Base-by-base conservation (phyloP, 306 rosid species). In the Vicia villosa region DNA sequence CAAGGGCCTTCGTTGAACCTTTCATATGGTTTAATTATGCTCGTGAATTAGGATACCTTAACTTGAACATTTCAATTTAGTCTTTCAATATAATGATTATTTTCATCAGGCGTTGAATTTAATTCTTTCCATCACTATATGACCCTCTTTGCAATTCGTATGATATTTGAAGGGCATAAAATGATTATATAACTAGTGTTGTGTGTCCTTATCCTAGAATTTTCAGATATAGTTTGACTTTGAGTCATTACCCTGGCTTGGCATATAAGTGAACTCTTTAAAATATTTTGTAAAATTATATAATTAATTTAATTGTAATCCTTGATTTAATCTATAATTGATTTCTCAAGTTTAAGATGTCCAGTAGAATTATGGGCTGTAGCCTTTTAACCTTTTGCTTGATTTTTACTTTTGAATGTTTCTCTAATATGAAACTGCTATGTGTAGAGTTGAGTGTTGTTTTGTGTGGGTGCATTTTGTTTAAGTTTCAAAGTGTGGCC, bases 151-250 rank as follows among this genome's bases (percentile, higher is more conserved):
- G 56, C 34, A 34, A 40, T 24, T 38, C 40, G 15, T 50, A 63
- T 51, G 37, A 50, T 50, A 22, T 66, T 41, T 15, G 24, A 32
- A 40, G 61, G 14, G 14, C 30, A 67, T 50, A 36, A 19, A 41
- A 67, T 50, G 60, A 49, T 60, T 43, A 59, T 78, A 66, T 66
- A 66, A 34, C 57, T 47, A 20, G 47, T 72, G 67, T 78, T 71
- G 36, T 22, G 37, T 66, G 69, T 50, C 19, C 37, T 12, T 70
- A 51, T 45, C 40, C 66, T 38, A 66, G 17, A n/a, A 20, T 59
- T 40, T n/a, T 24, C 41, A 47, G 30, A 30, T 59, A 37, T 54
- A 36, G 17, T 49, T 24, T 65, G 63, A 14, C 28, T 60, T 24
- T 57, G 63, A 17, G 37, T 47, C 4, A 66, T 36, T 10, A 45